Conservation (phyloP, 2,329 filamentous ascomycete genomes). For the Biscogniauxia sp. region DNA sequence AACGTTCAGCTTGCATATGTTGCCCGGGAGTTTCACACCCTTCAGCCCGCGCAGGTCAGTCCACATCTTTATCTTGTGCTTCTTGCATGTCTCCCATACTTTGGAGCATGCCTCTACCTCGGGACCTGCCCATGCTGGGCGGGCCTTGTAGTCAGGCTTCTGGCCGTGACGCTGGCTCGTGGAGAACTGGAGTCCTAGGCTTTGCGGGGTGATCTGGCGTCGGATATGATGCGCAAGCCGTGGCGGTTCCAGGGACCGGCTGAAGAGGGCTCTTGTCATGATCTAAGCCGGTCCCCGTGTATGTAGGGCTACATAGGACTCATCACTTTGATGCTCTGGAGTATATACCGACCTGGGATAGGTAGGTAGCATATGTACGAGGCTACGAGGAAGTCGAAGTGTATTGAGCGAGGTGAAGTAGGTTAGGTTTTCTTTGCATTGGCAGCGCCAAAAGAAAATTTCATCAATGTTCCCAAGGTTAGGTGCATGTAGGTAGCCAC, state of each 20-base stretch:
- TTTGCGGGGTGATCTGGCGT: constrained; percentile 5
- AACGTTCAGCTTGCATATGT: constrained; percentile 14
- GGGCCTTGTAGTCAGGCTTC: not conserved
- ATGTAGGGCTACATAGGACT: not conserved
- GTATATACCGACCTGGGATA: not conserved
- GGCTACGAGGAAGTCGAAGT: too few species aligned
- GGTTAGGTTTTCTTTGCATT: too few species aligned
- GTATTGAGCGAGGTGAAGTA: too few species aligned
- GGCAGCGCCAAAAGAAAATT: too few species aligned
- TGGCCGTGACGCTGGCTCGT: not conserved
- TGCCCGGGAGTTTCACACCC: constrained; percentile 8
- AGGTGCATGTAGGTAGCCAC: too few species aligned
- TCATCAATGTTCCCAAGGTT: too few species aligned
- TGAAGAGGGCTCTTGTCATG: constrained; percentile 21
- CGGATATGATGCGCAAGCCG: constrained; percentile 3
- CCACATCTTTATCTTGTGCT: constrained; percentile 41
- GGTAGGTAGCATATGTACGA: too few species aligned
- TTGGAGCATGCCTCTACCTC: not conserved
- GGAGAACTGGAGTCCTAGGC: not conserved
- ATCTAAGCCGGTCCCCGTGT: constrained; percentile 11
- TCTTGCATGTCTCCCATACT: constrained; percentile 29
- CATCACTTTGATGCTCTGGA: not conserved
- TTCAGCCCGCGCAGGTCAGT: constrained; percentile 4
- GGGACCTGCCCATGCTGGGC: not conserved
- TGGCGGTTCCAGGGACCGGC: constrained; percentile 9